Conservation (phyloP, 441 rosid species). For the Macaranga tanarius region DNA sequence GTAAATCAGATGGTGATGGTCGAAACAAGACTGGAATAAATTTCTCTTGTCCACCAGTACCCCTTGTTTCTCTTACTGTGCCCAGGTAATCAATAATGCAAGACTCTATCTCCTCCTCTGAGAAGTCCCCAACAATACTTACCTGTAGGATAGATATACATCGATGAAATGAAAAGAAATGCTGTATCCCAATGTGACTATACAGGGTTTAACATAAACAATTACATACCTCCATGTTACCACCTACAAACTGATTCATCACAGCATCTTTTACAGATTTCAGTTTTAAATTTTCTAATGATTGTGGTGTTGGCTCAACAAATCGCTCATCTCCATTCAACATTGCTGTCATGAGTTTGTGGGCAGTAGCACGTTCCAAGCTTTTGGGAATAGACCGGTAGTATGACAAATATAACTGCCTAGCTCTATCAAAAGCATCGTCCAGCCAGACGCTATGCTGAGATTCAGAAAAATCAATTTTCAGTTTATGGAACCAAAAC, state of each 20-base stretch:
- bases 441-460: slow-evolving; percentile 99
- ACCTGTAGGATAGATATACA: slow-evolving; percentile 52
- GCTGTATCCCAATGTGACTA: slow-evolving; percentile 11
- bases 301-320: slow-evolving; percentile 90
- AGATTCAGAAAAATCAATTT: slow-evolving; percentile 38
- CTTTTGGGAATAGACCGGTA: slow-evolving; percentile 98
- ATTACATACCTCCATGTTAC: slow-evolving; percentile 87
- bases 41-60: slow-evolving; percentile 35
- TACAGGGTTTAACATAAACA: slow-evolving; percentile 18
- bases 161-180: slow-evolving; percentile 22
- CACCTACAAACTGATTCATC: slow-evolving; percentile 93
- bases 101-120: slow-evolving; percentile 81
- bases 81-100: slow-evolving; percentile 93
- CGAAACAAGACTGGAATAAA: slow-evolving; percentile 67
- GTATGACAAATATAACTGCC: slow-evolving; percentile 88
- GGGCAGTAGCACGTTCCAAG: slow-evolving; percentile 99
- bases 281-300: slow-evolving; percentile 71
- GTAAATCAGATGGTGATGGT: slow-evolving; percentile 70
- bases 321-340: slow-evolving; percentile 96
- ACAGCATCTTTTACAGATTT: slow-evolving; percentile 86
- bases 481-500: slow-evolving; percentile 20
- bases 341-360: slow-evolving; percentile 98
- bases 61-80: slow-evolving; percentile 69
- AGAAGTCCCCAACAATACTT: slow-evolving; percentile 95
- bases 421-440: slow-evolving; percentile 99